These are phyloP conservation scores for Gaertneriomyces semiglobifer DNA, from an alignment of 192 early-diverging fungal species.

Conservation along the genomic window DNA sequence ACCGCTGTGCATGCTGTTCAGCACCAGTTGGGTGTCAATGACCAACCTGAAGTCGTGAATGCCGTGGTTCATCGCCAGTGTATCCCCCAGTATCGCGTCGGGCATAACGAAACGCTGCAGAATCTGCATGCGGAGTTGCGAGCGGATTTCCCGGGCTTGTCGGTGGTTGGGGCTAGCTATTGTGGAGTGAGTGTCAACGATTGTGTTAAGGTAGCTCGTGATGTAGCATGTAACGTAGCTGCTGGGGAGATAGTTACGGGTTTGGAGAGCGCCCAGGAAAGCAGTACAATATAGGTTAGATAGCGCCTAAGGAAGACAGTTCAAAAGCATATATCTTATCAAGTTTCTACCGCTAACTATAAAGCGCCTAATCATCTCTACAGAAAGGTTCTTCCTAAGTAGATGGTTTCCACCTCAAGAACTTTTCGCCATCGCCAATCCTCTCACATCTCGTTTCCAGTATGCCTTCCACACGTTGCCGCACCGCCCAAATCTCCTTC, in stretches of 20 bases:
- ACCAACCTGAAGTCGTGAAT: slow-evolving; percentile 39
- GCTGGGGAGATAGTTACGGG: slow-evolving; percentile 4
- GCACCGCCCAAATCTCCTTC: no score
- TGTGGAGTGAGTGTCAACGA: slow-evolving; percentile 83
- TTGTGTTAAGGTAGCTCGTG: slow-evolving; percentile 26
- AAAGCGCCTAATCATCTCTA: no score
- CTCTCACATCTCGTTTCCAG: no score
- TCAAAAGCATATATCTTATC: no score
- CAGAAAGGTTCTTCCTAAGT: no score
- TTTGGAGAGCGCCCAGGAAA: background rate
- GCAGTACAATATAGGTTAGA: no score
- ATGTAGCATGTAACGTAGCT: slow-evolving; percentile 1
- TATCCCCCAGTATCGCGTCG: slow-evolving; percentile 87
- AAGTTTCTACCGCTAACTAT: no score
- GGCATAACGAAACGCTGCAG: slow-evolving; percentile 66
- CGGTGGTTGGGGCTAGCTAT: slow-evolving; percentile 77
- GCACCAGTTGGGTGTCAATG: slow-evolving; percentile 57
- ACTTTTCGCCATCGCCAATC: no score
- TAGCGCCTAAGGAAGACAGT: no score
- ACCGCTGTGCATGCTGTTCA: slow-evolving; percentile 58
- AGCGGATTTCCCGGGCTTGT: slow-evolving; percentile 51
- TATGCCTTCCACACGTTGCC: no score
- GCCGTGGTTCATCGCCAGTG: slow-evolving; percentile 67
- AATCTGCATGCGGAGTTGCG: slow-evolving; percentile 58
- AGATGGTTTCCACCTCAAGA: no score